These are phyloP conservation scores for Polygonum aviculare DNA, from an alignment of 148 eudicot species.

Conservation along the genomic window DNA sequence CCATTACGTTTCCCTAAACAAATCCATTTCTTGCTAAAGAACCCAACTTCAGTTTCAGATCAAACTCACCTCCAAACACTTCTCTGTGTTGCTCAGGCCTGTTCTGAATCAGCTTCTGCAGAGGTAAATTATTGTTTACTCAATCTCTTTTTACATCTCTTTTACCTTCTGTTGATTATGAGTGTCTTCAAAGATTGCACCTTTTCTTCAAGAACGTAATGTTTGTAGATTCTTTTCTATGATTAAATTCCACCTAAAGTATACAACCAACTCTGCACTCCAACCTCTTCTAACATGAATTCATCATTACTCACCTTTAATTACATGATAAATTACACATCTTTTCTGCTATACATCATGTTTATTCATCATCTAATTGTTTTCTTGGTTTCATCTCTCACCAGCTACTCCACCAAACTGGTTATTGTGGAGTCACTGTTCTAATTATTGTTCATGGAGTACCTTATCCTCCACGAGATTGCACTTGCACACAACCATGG, in stretches of 20 bases:
- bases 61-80: neutral
- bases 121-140: neutral
- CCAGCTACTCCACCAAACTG: conserved; percentile 1
- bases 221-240: neutral
- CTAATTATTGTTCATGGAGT: neutral
- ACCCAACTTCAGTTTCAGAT: neutral
- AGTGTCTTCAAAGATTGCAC: conserved; percentile 1
- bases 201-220: neutral
- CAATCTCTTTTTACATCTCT: neutral
- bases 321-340: neutral
- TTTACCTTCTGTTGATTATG: neutral
- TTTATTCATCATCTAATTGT: neutral
- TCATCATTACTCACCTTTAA: neutral
- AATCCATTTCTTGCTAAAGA: neutral
- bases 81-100: neutral
- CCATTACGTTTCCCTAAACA: neutral
- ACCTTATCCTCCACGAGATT: neutral
- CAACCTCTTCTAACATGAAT: neutral
- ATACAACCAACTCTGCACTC: neutral
- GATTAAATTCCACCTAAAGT: neutral
- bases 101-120: neutral
- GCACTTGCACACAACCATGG: neutral
- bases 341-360: neutral
- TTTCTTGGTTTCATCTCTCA: neutral
- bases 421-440: neutral